Evolutionary conservation across 257 asterid genomes (phyloP).

Genomic region (Primulina eburnea): DNA sequence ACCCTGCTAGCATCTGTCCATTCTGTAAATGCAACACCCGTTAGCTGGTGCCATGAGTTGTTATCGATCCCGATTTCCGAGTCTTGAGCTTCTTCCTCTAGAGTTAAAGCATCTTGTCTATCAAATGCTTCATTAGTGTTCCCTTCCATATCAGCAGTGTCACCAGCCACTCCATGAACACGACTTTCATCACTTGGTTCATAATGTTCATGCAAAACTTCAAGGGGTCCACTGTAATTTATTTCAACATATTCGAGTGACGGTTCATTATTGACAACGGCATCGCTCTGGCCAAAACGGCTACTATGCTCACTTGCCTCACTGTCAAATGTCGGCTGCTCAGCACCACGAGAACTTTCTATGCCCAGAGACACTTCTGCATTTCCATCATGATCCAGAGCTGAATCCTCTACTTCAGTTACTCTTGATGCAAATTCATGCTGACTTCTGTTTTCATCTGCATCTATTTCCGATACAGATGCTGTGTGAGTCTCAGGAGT

Average conservation of each 20-base stretch:
- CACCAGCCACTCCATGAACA: slow-evolving; percentile 25
- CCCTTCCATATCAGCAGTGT: slow-evolving; percentile 25
- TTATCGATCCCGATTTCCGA: slow-evolving; percentile 36
- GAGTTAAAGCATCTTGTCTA: slow-evolving; percentile 42
- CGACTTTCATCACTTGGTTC: slow-evolving; percentile 31
- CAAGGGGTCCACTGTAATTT: slow-evolving; percentile 27
- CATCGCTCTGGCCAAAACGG: slow-evolving; percentile 28
- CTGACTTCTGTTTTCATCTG: slow-evolving; percentile 20
- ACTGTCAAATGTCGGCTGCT: slow-evolving; percentile 30
- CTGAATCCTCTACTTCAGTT: slow-evolving; percentile 27
- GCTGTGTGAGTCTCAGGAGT: slow-evolving; percentile 18
- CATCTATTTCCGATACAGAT: slow-evolving; percentile 23
- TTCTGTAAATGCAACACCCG: slow-evolving; percentile 28
- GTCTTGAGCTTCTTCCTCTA: slow-evolving; percentile 39
- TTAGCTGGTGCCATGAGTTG: slow-evolving; percentile 32
- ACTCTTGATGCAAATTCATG: slow-evolving; percentile 24
- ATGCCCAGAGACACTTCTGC: slow-evolving; percentile 28
- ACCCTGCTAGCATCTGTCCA: slow-evolving; percentile 35
- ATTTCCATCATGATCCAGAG: slow-evolving; percentile 22
- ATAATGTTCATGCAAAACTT: slow-evolving; percentile 29
- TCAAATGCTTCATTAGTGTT: slow-evolving; percentile 33
- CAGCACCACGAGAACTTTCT: slow-evolving; percentile 26
- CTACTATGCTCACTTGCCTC: slow-evolving; percentile 31
- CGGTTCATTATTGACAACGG: slow-evolving; percentile 24
- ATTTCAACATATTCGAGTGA: slow-evolving; percentile 30